Evolutionary conservation across 768 basidiomycete species (phyloP), one percentile per base, ranked within the genome.

Genomic region (Boletellus emodensis): DNA sequence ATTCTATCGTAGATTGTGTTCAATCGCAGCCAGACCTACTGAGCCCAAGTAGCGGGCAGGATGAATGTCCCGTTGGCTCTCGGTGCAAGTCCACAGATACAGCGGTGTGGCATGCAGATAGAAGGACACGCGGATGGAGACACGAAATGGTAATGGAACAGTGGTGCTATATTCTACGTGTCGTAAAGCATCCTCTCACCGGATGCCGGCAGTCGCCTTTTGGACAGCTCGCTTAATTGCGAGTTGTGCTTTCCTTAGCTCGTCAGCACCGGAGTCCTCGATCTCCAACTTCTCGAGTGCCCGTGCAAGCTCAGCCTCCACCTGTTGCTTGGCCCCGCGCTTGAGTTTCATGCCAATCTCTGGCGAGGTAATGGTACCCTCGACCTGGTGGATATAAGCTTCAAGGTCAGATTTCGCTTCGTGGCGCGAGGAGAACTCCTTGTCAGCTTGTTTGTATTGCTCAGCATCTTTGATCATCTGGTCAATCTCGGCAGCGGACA

Each of bases 401-500:
- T 99, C 96, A 54, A 98, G 87, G 72, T 97, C 94, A 42, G 94
- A 90, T 74, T 94, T 96, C 56, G 96, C 94, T 75, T 98, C 94
- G 70, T 99, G 96, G 59, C 90, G 90, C 49, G 94, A 87, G 56
- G 92, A 90, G 83, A 95, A 98, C 71, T 98, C 96, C 78, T 94
- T 96, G 81, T 93, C 90, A 24, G 88, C 91, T 68, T 84, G 82
- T 80, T 94, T 94, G 83, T 82, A 96, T 72, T 94, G 91, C 72
- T 98, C 95, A 47, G 96, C 65, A 67, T 98, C 95, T 80, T 94
- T 94, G 80, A 98, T 96, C 96, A 98, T 98, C 75, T 98, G 94
- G 66, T 97, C 94, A 57, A 99, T 99, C 81, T 99, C 96, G 61
- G 87, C 90, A 46, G 87, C 83, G 42, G 95, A 96, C 61, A 99